phyloP scores from a whole-genome alignment of 257 asterid species.

The Solanum sejunctum region DNA sequence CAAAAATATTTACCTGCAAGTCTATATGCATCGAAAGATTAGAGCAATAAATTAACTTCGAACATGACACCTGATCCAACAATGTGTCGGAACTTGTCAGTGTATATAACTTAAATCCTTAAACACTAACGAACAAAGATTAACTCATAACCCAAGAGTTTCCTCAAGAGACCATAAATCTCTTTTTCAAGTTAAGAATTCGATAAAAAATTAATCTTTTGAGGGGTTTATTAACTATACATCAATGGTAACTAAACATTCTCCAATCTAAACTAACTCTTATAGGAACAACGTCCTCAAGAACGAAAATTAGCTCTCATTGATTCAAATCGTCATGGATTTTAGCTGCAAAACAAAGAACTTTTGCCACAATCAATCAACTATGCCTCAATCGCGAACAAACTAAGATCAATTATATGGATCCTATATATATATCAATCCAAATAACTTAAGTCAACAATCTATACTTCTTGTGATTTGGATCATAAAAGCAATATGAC shows the following conservation, averaged over 20 bases:
- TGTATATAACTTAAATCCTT: not conserved
- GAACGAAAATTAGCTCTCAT: not conserved
- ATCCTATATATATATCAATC: not conserved
- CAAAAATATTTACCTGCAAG: not conserved
- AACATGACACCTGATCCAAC: too few species aligned
- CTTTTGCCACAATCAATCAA: not conserved
- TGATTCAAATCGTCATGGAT: not conserved
- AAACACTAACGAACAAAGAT: not conserved
- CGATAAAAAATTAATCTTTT: too few species aligned
- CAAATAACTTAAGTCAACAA: not conserved
- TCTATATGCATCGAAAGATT: not conserved
- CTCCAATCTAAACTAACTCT: not conserved
- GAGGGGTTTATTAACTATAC: too few species aligned
- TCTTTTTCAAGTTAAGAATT: too few species aligned
- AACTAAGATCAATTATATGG: not conserved
- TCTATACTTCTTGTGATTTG: not conserved
- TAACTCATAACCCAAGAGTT: not conserved
- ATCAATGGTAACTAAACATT: too few species aligned
- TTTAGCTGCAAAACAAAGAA: not conserved
- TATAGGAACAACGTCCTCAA: not conserved
- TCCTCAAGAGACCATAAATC: too few species aligned
- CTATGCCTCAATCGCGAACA: not conserved
- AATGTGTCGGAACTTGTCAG: too few species aligned
- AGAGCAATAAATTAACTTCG: not conserved
- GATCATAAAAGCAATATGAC: not conserved